Percentiles rank a stretch among this genome's conserved stretches.
These are phyloP conservation scores for Besnoitia besnoiti DNA, from an alignment of 169 alveolate genomes.

Conservation along the genomic window DNA sequence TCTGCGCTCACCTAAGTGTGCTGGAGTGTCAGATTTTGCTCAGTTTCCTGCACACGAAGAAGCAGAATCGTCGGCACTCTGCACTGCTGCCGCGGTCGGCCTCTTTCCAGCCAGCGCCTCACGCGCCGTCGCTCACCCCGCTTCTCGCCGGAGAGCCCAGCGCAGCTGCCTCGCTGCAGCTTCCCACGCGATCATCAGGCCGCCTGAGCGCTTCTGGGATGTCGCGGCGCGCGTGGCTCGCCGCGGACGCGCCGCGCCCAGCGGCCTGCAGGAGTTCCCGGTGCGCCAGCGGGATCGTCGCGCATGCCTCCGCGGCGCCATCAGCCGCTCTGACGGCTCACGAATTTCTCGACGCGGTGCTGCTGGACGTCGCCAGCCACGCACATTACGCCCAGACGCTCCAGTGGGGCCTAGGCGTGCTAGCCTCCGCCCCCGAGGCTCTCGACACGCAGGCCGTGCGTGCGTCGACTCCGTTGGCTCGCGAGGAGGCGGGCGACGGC, in stretches of 20 bases:
- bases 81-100: not conserved
- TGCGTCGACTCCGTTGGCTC: not conserved
- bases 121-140: not conserved
- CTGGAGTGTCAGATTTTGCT: not conserved
- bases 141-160: too few species aligned
- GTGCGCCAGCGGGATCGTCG: not conserved
- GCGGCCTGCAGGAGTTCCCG: not conserved
- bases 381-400: not conserved
- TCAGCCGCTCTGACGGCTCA: not conserved
- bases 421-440: not conserved
- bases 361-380: not conserved
- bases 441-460: not conserved
- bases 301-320: not conserved
- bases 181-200: too few species aligned
- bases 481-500: too few species aligned
- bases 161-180: too few species aligned
- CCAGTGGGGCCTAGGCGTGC: not conserved
- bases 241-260: too few species aligned
- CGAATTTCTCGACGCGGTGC: not conserved
- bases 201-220: too few species aligned
- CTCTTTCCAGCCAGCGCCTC: too few species aligned
- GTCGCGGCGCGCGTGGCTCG: too few species aligned
- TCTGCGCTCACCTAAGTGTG: not conserved
- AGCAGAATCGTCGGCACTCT: not conserved
- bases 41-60: not conserved